Evolutionary conservation across 1,284 basidiomycete genomes (phyloP).

Genomic region (Athelia sp.): DNA sequence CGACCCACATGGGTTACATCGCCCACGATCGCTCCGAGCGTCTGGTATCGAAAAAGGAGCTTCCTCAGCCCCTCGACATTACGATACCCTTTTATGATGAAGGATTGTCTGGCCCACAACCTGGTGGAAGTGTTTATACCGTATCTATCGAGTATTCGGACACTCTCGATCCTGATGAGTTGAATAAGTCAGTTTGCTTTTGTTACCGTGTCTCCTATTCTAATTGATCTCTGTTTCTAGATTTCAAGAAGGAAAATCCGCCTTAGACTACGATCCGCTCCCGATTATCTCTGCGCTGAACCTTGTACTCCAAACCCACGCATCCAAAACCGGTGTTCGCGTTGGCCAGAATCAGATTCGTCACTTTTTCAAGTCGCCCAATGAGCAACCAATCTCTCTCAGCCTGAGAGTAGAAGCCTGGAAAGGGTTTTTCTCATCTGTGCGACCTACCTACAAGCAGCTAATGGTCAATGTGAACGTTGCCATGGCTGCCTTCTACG

Average conservation of each 20-base stretch:
- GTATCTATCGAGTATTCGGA: slow-evolving; percentile 44
- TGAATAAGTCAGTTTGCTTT: slow-evolving; percentile 46
- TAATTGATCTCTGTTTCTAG: slow-evolving; percentile 27
- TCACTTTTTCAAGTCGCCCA: slow-evolving; percentile 48
- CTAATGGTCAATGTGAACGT: slow-evolving; percentile 72
- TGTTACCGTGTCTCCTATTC: background rate
- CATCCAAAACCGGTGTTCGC: slow-evolving; percentile 46
- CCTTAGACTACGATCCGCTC: slow-evolving; percentile 39
- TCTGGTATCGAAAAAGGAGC: slow-evolving; percentile 47
- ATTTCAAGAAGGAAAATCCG: slow-evolving; percentile 41
- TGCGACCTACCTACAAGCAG: slow-evolving; percentile 57
- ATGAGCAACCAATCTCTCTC: slow-evolving; percentile 23
- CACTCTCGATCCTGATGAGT: slow-evolving; percentile 35
- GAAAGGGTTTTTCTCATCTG: slow-evolving; percentile 65
- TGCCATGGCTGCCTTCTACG: slow-evolving; percentile 69
- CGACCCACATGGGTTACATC: slow-evolving; percentile 37
- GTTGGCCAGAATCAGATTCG: slow-evolving; percentile 58
- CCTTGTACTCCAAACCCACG: slow-evolving; percentile 56
- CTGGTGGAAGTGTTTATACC: slow-evolving; percentile 42
- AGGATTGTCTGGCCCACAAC: slow-evolving; percentile 37
- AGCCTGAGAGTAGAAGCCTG: slow-evolving; percentile 50
- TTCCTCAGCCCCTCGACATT: slow-evolving; percentile 54
- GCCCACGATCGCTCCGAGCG: slow-evolving; percentile 61
- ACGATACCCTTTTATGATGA: slow-evolving; percentile 49
- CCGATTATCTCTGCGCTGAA: slow-evolving; percentile 63